Conservation (phyloP, 306 rosid genomes). For the Oemleria cerasiformis region DNA sequence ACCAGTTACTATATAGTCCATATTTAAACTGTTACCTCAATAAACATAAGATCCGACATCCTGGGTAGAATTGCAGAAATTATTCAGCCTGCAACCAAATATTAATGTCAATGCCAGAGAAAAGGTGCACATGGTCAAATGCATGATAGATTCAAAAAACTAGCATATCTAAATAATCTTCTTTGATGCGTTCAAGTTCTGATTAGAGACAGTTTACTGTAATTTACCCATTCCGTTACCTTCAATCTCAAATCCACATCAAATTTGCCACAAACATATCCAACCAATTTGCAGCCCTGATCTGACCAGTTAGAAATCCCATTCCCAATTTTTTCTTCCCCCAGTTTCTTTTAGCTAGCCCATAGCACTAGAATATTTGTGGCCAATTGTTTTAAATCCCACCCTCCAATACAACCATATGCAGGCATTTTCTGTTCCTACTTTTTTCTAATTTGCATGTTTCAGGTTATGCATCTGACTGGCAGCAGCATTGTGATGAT, state of each 20-base stretch:
- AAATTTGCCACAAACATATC: not conserved
- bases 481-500: not conserved
- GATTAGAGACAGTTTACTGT: not conserved
- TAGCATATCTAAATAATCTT: not conserved
- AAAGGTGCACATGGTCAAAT: conserved; percentile 8
- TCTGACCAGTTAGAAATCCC: not conserved
- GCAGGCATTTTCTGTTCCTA: not conserved
- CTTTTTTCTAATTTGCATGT: not conserved
- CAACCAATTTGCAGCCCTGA: not conserved
- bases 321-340: not conserved
- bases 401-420: not conserved
- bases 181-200: not conserved
- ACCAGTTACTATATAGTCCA: not conserved
- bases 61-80: conserved; percentile 25
- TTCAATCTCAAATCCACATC: not conserved
- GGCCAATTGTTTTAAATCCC: not conserved
- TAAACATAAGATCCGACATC: conserved; percentile 32
- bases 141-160: conserved; percentile 10
- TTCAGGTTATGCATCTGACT: not conserved
- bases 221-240: not conserved
- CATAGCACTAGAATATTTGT: not conserved
- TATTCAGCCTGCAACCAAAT: conserved; percentile 66
- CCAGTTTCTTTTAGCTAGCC: not conserved
- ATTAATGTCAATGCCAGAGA: conserved; percentile 24
- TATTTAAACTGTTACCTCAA: conserved; percentile 44